Base-by-base conservation (phyloP, 2,329 filamentous ascomycete species). In the Sordariomycetes sp. region DNA sequence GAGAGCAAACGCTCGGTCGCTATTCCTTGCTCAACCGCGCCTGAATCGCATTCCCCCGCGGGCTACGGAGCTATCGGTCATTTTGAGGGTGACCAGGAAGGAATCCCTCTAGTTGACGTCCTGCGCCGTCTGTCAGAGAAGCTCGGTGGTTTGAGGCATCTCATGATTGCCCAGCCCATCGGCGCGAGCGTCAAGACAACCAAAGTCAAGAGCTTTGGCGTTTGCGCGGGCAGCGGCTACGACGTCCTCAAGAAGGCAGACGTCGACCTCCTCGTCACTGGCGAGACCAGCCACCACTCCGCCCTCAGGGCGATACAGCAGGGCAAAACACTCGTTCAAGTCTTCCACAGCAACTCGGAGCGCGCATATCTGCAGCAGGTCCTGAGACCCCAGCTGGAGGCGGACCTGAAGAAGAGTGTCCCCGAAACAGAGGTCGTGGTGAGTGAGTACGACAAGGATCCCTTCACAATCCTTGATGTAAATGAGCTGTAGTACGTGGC, bases 311-410 rank as follows among this genome's bases (percentile, higher is more conserved):
- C 87, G 2, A 86, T 84, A 19, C 88, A 95, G 63, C 74, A 79
- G 38, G 88, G 88, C 2, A 80, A 80, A 42, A 82, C 78, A 35
- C 84, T 96, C 1, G 74, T 96, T 33, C 82, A 81, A 26, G 70
- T 94, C 31, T 94, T 94, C 48, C 92, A 98, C 56, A 90, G 83
- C 46, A 96, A 96, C 57, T 92, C 85, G 0, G 92, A 98, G 64
- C 68, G 92, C 23, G 80, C 77, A 0, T 98, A 90, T 52, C 59
- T 98, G 47, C 70, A 70, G 38, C 69, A 79, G 39, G 75, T 83
- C 30, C 70, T 98, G 62, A 70, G 71, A 46, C 65, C 66, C 14
- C 75, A 78, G 54, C 59, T 95, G 46, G 64, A 77, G 46, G 63
- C 64, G 25, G 59, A 65, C 39, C 57, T 94, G 21, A 61, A 58